These are phyloP conservation scores for Solanum hybrid DNA, from an alignment of 305 asterid species.

Conservation along the genomic window DNA sequence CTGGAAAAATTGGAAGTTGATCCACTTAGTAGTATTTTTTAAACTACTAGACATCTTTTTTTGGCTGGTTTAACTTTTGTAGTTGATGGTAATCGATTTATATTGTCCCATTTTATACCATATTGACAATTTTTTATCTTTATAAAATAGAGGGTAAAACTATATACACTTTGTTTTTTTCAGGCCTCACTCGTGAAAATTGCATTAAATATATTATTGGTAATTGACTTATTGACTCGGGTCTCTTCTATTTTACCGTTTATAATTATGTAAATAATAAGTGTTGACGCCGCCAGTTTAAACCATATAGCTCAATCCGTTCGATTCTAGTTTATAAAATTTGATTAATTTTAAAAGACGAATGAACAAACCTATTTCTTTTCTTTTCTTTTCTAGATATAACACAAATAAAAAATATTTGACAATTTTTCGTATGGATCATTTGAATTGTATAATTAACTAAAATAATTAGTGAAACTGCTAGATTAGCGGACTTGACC, in stretches of 20 bases:
- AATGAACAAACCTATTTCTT: background rate
- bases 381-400: background rate
- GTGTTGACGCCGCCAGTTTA: background rate
- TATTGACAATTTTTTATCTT: no score
- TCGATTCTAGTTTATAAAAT: background rate
- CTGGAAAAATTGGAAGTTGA: background rate
- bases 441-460: background rate
- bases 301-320: background rate
- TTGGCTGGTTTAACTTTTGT: background rate
- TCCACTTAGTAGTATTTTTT: background rate
- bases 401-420: background rate
- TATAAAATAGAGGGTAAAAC: background rate
- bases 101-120: background rate
- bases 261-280: background rate
- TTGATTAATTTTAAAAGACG: background rate
- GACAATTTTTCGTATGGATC: background rate
- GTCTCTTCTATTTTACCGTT: background rate
- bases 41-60: background rate
- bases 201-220: background rate
- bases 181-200: background rate
- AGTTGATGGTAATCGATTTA: constrained; percentile 23
- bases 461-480: background rate
- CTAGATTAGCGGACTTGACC: background rate
- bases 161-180: background rate
- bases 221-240: background rate